These are phyloP conservation scores for Scedosporium boydii DNA, from an alignment of 2,329 filamentous ascomycete genomes.

Conservation along the genomic window DNA sequence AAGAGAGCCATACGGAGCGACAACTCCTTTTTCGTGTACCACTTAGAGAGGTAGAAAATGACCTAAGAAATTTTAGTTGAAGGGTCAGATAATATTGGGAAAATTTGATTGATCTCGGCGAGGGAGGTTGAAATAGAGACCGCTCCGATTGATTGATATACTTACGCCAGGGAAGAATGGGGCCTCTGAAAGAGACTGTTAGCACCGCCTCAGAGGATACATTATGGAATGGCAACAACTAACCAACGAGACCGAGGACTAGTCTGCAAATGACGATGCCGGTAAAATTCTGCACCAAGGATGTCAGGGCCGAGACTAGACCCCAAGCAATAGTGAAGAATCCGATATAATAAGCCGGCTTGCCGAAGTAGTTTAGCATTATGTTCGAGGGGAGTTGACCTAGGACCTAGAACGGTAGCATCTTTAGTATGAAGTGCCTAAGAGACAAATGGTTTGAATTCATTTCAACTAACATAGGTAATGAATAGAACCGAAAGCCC, in stretches of 20 bases:
- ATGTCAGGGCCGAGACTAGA: slow-evolving; percentile 16
- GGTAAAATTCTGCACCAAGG: slow-evolving; percentile 20
- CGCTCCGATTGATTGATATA: background rate
- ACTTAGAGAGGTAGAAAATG: slow-evolving; percentile 5
- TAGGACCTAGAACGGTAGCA: slow-evolving; percentile 11
- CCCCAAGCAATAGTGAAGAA: slow-evolving; percentile 23
- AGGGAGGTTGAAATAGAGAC: too few species aligned
- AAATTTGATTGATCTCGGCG: background rate
- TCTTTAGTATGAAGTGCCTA: background rate
- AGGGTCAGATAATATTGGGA: slow-evolving; percentile 27
- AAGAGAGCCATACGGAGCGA: slow-evolving; percentile 27
- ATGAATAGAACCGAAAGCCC: slow-evolving; percentile 10
- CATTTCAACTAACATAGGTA: background rate
- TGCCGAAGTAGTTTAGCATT: slow-evolving; percentile 19
- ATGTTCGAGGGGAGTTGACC: slow-evolving; percentile 16
- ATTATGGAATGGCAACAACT: background rate
- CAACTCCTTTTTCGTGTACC: slow-evolving; percentile 35
- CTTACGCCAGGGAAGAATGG: slow-evolving; percentile 37
- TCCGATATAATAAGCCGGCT: slow-evolving; percentile 20
- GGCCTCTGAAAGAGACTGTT: slow-evolving; percentile 20
- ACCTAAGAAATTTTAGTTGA: slow-evolving; percentile 8
- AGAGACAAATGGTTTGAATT: background rate
- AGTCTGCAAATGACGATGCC: slow-evolving; percentile 26
- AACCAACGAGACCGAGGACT: slow-evolving; percentile 26
- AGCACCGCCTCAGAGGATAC: background rate